phyloP scores from a whole-genome alignment of 352 stramenopile species.

The Hyaloperonospora brassicae region DNA sequence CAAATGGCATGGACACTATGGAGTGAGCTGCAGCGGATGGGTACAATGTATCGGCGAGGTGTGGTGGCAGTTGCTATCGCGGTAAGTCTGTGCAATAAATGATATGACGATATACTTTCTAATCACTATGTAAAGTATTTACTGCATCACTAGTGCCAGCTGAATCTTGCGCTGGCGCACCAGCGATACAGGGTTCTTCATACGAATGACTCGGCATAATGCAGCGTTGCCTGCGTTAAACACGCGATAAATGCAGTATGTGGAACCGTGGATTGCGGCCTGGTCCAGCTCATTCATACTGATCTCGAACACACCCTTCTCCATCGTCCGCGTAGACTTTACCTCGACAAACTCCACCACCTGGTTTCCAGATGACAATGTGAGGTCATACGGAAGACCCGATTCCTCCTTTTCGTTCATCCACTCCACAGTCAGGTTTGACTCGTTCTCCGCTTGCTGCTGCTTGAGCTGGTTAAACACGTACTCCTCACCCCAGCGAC shows the following conservation, averaged over 20 bases:
- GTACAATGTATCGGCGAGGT: background rate
- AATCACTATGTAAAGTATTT: background rate
- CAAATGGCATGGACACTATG: constrained; percentile 47
- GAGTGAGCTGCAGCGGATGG: constrained; percentile 24
- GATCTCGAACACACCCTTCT: constrained; percentile 85
- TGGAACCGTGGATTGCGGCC: constrained; percentile 63
- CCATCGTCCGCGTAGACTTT: constrained; percentile 81
- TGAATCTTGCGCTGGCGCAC: constrained; percentile 78
- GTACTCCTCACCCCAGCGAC: constrained; percentile 78
- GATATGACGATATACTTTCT: background rate
- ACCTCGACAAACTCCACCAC: constrained; percentile 81
- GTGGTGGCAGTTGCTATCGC: constrained; percentile 4
- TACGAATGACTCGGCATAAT: constrained; percentile 67
- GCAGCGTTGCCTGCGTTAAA: constrained; percentile 72
- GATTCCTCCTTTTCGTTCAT: constrained; percentile 77
- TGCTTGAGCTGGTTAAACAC: constrained; percentile 66
- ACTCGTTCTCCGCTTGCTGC: constrained; percentile 31
- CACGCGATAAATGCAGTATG: constrained; percentile 79
- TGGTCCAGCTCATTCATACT: constrained; percentile 85
- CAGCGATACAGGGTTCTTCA: constrained; percentile 78
- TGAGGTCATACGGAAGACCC: constrained; percentile 76
- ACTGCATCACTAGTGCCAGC: constrained; percentile 77
- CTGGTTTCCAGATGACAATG: constrained; percentile 34
- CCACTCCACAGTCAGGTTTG: constrained; percentile 51
- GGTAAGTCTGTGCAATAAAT: constrained; percentile 11